Evolutionary conservation across 176 grass and related monocot genomes (phyloP).

Genomic region (bread wheat (Triticum aestivum)): IWGSC_CS_RefSeq_v2.1 NC_057799.1:131501996-131502495

Average conservation of each 20-base stretch:
- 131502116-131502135: conserved; percentile 65
- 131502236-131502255: conserved; percentile 51
- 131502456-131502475: conserved; percentile 70
- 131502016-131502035: conserved; percentile 56
- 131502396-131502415: conserved; percentile 58
- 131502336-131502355: conserved; percentile 71
- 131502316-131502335: conserved; percentile 66
- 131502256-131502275: conserved; percentile 64
- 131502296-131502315: conserved; percentile 82
- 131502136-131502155: conserved; percentile 80
- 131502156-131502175: conserved; percentile 69
- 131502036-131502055: conserved; percentile 65
- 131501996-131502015: conserved; percentile 97
- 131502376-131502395: conserved; percentile 69
- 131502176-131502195: conserved; percentile 47
- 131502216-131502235: conserved; percentile 71
- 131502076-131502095: conserved; percentile 74
- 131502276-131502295: conserved; percentile 66
- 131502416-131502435: conserved; percentile 56
- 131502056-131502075: conserved; percentile 88
- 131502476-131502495: conserved; percentile 49
- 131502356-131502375: conserved; percentile 68
- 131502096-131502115: conserved; percentile 73
- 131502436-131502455: conserved; percentile 80
- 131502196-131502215: conserved; percentile 79